A percentile compares a stretch with the other conserved stretches of the same genome.
Evolutionary conservation across 805 yeast genomes (phyloP).

Genomic region (Ogataea siamensis): DNA sequence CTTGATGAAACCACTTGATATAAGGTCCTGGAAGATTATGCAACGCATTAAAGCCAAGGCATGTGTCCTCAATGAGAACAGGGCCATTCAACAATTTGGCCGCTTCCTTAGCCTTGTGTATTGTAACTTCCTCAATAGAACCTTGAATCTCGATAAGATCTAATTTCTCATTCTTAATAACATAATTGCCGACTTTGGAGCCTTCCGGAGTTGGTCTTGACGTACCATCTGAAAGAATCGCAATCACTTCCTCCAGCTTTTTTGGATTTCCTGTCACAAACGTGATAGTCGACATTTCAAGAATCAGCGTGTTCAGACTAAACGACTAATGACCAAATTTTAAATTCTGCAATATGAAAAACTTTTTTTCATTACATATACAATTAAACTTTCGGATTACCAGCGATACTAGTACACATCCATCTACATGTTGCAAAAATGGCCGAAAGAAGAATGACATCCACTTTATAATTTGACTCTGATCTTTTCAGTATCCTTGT

Average conservation of each 20-base stretch:
- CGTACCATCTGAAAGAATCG: conserved; percentile 53
- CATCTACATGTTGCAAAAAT: conserved; percentile 38
- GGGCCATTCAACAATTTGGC: conserved; percentile 65
- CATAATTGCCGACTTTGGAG: conserved; percentile 45
- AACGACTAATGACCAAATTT: background rate
- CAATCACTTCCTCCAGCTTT: conserved; percentile 80
- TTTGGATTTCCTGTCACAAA: conserved; percentile 76
- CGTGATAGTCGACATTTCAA: conserved; percentile 28
- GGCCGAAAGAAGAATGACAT: conserved; percentile 39
- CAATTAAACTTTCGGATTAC: conserved; percentile 41
- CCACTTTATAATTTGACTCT: conserved; percentile 31
- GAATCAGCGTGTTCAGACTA: background rate
- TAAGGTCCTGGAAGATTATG: conserved; percentile 87
- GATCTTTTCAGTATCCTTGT: conserved; percentile 11
- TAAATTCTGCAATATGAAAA: conserved; percentile 5
- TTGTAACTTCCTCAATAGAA: conserved; percentile 74
- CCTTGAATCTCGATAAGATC: conserved; percentile 95
- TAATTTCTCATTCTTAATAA: conserved; percentile 59
- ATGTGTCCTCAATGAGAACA: conserved; percentile 93
- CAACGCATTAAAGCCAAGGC: conserved; percentile 77
- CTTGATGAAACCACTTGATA: conserved; percentile 83
- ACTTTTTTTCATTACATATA: conserved; percentile 25
- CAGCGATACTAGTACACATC: conserved; percentile 36
- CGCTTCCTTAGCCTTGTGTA: conserved; percentile 75
- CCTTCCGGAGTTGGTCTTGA: conserved; percentile 27